Conservation (phyloP, 1,139 yeast genomes). For the Taphrina pruni region DNA sequence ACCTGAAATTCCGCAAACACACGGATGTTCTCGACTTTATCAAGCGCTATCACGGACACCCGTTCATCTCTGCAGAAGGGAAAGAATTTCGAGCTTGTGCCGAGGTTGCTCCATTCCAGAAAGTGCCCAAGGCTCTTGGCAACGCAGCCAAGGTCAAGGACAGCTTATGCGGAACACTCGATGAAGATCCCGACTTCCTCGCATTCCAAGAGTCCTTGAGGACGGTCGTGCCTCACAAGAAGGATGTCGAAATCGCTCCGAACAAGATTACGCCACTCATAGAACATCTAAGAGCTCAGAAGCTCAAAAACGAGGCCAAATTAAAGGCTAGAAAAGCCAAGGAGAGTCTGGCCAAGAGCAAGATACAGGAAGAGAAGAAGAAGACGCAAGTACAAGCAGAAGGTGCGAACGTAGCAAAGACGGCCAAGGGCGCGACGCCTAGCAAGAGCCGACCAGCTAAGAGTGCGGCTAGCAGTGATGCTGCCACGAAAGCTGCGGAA, state of each 20-base stretch:
- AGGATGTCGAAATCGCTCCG: slow-evolving; percentile 13
- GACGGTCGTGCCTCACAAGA: slow-evolving; percentile 27
- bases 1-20: slow-evolving; percentile 43
- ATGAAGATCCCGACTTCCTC: slow-evolving; percentile 44
- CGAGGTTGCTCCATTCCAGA: slow-evolving; percentile 46
- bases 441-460: slow-evolving; percentile 15
- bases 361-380: slow-evolving; percentile 43
- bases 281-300: slow-evolving; percentile 42
- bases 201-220: slow-evolving; percentile 43
- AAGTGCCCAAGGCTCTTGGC: slow-evolving; percentile 40
- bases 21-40: slow-evolving; percentile 43
- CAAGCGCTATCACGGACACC: slow-evolving; percentile 43
- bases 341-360: slow-evolving; percentile 23
- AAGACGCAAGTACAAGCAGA: slow-evolving; percentile 30
- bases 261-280: slow-evolving; percentile 43
- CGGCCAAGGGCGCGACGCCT: neutral
- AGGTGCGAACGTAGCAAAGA: neutral
- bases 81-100: slow-evolving; percentile 43
- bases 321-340: slow-evolving; percentile 27
- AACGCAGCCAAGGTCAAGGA: slow-evolving; percentile 22
- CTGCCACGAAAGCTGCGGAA: neutral
- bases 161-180: slow-evolving; percentile 6
- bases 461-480: neutral
- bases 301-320: slow-evolving; percentile 39
- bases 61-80: slow-evolving; percentile 41